Evolutionary conservation across 768 basidiomycete species (phyloP).

Genomic region (Mycena pura): DNA sequence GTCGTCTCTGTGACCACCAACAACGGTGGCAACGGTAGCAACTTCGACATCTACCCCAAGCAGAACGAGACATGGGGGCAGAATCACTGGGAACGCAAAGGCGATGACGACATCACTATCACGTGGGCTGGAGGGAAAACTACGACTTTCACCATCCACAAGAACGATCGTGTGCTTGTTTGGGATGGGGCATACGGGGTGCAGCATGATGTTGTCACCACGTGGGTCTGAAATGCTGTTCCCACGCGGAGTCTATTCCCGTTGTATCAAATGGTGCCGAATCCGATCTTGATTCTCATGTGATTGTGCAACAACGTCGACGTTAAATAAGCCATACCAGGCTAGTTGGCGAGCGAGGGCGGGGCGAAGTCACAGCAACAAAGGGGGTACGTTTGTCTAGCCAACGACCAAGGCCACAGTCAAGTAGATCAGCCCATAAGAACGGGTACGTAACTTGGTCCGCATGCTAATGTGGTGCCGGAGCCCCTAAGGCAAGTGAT

Average conservation of each 20-base stretch:
- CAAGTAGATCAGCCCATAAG: too few species aligned
- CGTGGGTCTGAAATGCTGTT: not conserved
- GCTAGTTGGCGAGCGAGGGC: not conserved
- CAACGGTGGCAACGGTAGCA: not conserved
- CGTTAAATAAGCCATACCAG: not conserved
- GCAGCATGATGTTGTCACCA: not conserved
- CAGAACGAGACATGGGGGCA: not conserved
- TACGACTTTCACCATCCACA: not conserved
- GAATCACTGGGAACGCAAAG: not conserved
- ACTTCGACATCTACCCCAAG: constrained; percentile 9
- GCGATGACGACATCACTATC: not conserved
- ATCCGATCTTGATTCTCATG: too few species aligned
- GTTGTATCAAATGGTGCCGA: too few species aligned
- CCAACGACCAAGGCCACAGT: too few species aligned
- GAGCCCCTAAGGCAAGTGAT: too few species aligned
- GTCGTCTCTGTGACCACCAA: not conserved
- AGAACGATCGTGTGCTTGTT: constrained; percentile 3
- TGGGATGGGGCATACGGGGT: constrained; percentile 8
- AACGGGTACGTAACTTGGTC: too few species aligned
- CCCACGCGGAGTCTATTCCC: too few species aligned
- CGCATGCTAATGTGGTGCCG: too few species aligned
- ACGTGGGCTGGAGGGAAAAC: not conserved
- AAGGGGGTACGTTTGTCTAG: not conserved
- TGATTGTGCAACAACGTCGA: too few species aligned
- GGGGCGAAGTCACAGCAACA: not conserved